Base-by-base conservation (phyloP, 129 eudicot genomes). In the Escallonia herrerae region DNA sequence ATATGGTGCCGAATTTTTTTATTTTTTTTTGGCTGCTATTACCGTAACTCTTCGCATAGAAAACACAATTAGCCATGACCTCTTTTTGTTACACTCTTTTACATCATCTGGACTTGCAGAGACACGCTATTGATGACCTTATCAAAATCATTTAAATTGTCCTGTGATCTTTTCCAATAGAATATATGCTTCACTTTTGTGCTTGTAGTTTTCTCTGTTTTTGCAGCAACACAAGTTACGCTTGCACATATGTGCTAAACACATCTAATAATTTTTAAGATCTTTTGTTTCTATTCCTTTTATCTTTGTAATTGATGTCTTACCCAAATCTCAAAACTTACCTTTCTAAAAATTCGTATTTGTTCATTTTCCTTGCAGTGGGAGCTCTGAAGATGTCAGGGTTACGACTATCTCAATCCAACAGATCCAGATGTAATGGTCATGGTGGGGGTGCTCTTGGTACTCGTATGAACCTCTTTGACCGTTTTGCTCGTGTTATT, bases 401-500 rank as follows among this genome's bases (percentile, higher is more conserved):
- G 15, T 4, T 81, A 64, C 84, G 50, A 46, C 74, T 79, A 45
- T 63, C 75, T 68, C 75, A 67, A 56, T 77, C 84, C 15, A 74
- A 65, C 48, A 71, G 79, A 60, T 64, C 81, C 71, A 64, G 80
- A 67, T 77, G 83, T 65, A 67, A 75, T 62, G 68, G 83, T 63
- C 79, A 58, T 56, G 81, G 79, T 57, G 78, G 80, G 59, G 76
- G 82, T 74, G 76, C 76, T 54, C 69, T 74, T 70, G 81, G 78
- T 46, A 61, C 80, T 47, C 97, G 69, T 8, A 83, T 82, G 87
- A 94, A 84, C 76, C 95, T 94, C 7, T 86, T 94, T 74, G 99
- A 89, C 77, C 87, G 99, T 66, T 89, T 94, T 84, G 81, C 99
- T 67, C 84, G 99, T 80, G 96, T 94, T 73, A 82, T 89, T 64